Evolutionary conservation across 106 monocot genomes (phyloP), one percentile per base, ranked within the genome.

Genomic region (Iris macrosiphon): DNA sequence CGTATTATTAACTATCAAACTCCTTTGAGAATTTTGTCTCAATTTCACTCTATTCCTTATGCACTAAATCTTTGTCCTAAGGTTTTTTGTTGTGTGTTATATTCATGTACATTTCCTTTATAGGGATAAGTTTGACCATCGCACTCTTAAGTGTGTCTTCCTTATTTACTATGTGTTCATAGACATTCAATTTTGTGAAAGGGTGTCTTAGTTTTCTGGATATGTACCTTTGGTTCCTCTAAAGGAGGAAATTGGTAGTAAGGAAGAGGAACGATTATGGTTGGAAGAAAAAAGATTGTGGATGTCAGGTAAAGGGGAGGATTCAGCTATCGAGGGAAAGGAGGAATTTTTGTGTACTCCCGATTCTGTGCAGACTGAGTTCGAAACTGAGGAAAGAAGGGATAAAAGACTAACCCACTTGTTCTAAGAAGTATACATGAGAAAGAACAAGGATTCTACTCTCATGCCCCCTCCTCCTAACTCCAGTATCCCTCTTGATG

Each of bases 1-100:
- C 42, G 7, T 43, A 43, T 43, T 19, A 43, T 43, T 43, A 43
- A 43, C 15, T n/a, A n/a, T 43, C 42, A 43, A 43, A 43, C 42
- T 0, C 42, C 19, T 43, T 43, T 43, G 42, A 43, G 42, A 6
- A 43, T 43, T 3, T 43, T 43, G 1, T 43, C 42, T 16, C 15
- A 16, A 14, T 16, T 43, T n/a, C 3, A 16, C 19, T n/a, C n/a
- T n/a, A n/a, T n/a, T n/a, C n/a, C n/a, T n/a, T n/a, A n/a, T n/a
- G n/a, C n/a, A n/a, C n/a, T n/a, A n/a, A n/a, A n/a, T n/a, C n/a
- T n/a, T n/a, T n/a, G n/a, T n/a, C n/a, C n/a, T n/a, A n/a, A n/a
- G 6, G 42, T 43, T 0, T 43, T 43, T 16, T 3, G 1, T 43
- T 16, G 42, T 16, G 15, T n/a, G 40, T 41, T 3, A 41, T 41